Evolutionary conservation across 2,329 filamentous ascomycete genomes (phyloP).

Genomic region (Coniosporium tulheliwenetii): DNA sequence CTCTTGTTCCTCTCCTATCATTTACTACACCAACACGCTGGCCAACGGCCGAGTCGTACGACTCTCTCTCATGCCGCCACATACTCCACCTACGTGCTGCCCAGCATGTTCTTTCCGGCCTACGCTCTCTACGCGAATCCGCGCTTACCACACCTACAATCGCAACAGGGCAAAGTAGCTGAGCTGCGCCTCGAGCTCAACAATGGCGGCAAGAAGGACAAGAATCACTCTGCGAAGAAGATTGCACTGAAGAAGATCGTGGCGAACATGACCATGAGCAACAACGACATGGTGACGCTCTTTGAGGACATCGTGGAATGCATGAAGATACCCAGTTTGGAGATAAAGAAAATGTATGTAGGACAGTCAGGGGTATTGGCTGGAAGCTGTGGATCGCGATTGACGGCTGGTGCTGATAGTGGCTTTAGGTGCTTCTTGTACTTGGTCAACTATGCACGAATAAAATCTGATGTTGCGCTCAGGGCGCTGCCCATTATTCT

Average conservation of each 20-base stretch:
- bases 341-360: conserved; percentile 97
- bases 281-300: conserved; percentile 96
- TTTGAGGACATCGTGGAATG: conserved; percentile 91
- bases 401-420: conserved; percentile 13
- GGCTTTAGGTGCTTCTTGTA: conserved; percentile 80
- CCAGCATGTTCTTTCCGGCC: conserved; percentile 20
- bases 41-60: background rate
- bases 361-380: conserved; percentile 7
- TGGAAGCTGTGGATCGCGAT: background rate
- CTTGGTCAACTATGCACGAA: conserved; percentile 88
- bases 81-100: conserved; percentile 3
- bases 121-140: conserved; percentile 17
- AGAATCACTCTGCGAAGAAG: conserved; percentile 89
- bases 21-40: no score
- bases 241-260: conserved; percentile 98
- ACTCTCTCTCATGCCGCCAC: background rate
- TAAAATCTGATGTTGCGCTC: conserved; percentile 85
- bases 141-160: conserved; percentile 33
- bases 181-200: conserved; percentile 91
- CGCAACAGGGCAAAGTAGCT: conserved; percentile 86
- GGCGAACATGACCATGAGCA: conserved; percentile 99
- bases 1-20: no score
- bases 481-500: conserved; percentile 83
- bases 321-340: conserved; percentile 86
- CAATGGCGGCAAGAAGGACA: conserved; percentile 92